Evolutionary conservation across 2,329 filamentous ascomycete genomes (phyloP).

Genomic region (Cadophora sp.): DNA sequence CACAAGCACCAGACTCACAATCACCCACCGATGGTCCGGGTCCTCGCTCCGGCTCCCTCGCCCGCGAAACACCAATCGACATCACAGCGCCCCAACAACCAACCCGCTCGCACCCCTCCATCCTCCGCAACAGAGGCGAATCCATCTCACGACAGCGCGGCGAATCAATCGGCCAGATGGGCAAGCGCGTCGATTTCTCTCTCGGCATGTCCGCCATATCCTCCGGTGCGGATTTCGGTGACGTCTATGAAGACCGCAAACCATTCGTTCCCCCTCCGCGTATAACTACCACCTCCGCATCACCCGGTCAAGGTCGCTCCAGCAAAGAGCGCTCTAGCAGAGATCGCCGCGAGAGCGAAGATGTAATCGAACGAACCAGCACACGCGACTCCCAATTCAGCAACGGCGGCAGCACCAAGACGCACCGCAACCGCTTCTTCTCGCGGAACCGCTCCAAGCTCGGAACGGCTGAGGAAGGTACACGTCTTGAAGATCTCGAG

Average conservation of each 20-base stretch:
- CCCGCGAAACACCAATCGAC: constrained; percentile 48
- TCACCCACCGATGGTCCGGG: constrained; percentile 31
- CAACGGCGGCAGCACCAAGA: constrained; percentile 45
- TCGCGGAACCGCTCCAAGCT: constrained; percentile 50
- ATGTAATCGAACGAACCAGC: constrained; percentile 32
- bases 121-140: constrained; percentile 58
- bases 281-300: constrained; percentile 48
- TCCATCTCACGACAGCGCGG: constrained; percentile 56
- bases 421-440: constrained; percentile 68
- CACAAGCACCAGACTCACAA: constrained; percentile 4
- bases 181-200: constrained; percentile 73
- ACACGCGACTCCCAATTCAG: constrained; percentile 41
- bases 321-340: constrained; percentile 3
- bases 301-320: constrained; percentile 21
- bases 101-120: constrained; percentile 52
- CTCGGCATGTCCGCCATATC: constrained; percentile 68
- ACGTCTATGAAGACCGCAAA: constrained; percentile 66
- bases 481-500: constrained; percentile 42
- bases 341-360: constrained; percentile 30
- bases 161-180: constrained; percentile 63
- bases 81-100: constrained; percentile 40
- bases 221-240: constrained; percentile 64
- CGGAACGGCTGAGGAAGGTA: constrained; percentile 38
- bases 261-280: constrained; percentile 48
- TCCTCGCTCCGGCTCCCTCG: constrained; percentile 44